phyloP scores from a whole-genome alignment of 176 grass and related monocot species.

The Ensete glaucum region DNA sequence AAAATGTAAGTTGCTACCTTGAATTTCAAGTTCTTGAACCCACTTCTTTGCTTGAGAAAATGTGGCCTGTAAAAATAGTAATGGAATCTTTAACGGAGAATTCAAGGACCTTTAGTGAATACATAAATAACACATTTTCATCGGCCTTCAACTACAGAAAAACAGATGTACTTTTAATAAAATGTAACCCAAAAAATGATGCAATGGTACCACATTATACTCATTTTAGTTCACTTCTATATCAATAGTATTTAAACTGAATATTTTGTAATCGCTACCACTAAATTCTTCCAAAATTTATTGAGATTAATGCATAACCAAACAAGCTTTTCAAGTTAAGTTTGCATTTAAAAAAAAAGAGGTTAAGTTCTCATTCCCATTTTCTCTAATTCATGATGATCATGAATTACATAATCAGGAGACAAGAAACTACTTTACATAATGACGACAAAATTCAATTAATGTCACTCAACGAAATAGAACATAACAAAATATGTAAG shows the following conservation, averaged over 20 bases:
- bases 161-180: neutral
- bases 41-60: conserved; percentile 87
- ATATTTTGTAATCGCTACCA: too few species aligned
- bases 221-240: too few species aligned
- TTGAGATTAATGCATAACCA: neutral
- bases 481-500: neutral
- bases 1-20: conserved; percentile 37
- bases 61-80: conserved; percentile 40
- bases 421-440: too few species aligned
- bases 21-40: conserved; percentile 88
- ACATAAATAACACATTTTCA: neutral
- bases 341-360: too few species aligned
- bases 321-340: too few species aligned
- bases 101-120: neutral
- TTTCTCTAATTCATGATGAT: neutral
- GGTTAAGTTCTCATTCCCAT: neutral
- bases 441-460: too few species aligned
- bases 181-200: neutral
- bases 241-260: too few species aligned
- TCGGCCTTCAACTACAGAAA: too few species aligned
- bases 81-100: neutral
- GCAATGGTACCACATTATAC: neutral
- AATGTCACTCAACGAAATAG: too few species aligned
- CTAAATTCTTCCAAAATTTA: neutral
- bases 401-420: too few species aligned